A percentile compares a stretch with the other conserved stretches of the same genome.
Conservation (phyloP, 208 protist genomes). For the Leishmania guyanensis region DNA sequence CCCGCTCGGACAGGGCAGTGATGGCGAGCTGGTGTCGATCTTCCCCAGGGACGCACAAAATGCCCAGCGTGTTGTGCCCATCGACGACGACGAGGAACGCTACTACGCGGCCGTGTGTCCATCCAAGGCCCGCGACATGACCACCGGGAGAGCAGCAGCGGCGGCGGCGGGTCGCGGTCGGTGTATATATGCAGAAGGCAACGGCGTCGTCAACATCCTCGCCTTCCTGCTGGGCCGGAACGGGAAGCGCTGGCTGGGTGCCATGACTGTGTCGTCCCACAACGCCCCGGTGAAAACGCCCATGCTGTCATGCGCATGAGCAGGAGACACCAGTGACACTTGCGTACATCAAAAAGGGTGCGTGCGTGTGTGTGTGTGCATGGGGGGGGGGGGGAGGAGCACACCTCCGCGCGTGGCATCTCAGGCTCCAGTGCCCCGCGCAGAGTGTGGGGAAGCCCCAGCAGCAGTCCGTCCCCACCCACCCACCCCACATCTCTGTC, state of each 20-base stretch:
- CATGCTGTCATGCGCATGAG: conserved; percentile 28
- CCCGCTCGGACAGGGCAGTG: conserved; percentile 60
- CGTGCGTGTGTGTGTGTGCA: not conserved
- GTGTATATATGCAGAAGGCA: conserved; percentile 59
- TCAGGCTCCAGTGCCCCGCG: no score
- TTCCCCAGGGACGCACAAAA: conserved; percentile 41
- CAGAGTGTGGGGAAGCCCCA: no score
- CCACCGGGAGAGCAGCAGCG: conserved; percentile 10
- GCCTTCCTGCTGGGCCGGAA: conserved; percentile 32
- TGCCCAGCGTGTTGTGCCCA: conserved; percentile 23
- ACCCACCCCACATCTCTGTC: no score
- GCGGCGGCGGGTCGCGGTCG: not conserved
- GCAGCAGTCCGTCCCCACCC: no score
- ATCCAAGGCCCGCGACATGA: conserved; percentile 22
- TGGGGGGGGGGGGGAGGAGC: no score
- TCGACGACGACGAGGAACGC: conserved; percentile 39
- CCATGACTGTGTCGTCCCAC: conserved; percentile 59
- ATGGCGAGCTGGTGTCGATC: conserved; percentile 65
- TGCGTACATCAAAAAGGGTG: not conserved
- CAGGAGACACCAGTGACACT: not conserved
- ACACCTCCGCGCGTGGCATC: no score
- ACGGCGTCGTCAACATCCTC: conserved; percentile 49
- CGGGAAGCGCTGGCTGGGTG: conserved; percentile 44
- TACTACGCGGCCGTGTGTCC: conserved; percentile 45
- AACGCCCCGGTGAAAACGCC: conserved; percentile 53